phyloP scores from a whole-genome alignment of 2,329 filamentous ascomycete species.

The Fusarium neocosmosporiellum region DNA sequence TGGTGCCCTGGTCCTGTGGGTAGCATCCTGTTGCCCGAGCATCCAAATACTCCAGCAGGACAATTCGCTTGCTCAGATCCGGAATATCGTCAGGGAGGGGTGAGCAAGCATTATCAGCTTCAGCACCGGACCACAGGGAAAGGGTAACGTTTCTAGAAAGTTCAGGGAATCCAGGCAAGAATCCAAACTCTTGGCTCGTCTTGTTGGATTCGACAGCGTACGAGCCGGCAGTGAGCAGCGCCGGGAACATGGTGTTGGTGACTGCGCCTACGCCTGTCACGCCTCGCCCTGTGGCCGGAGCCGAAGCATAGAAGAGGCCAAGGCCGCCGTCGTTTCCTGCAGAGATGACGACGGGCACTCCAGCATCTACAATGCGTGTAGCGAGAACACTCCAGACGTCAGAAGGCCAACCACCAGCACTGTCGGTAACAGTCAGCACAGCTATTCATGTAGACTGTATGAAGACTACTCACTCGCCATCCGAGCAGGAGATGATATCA shows the following conservation, averaged over 20 bases:
- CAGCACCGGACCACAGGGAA: not conserved
- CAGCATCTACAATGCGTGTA: not conserved
- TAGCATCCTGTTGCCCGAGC: not conserved
- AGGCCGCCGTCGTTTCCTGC: not conserved
- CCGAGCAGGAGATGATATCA: conserved; percentile 58
- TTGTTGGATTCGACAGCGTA: not conserved
- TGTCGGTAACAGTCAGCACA: not conserved
- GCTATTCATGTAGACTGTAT: not conserved
- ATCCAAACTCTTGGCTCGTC: not conserved
- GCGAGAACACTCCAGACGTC: not conserved
- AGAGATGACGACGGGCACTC: conserved; percentile 1
- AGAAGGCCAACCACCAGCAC: not conserved
- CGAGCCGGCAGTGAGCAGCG: not conserved
- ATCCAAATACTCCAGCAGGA: not conserved
- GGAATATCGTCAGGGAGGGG: not conserved
- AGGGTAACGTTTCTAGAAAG: not conserved
- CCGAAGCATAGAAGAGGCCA: not conserved
- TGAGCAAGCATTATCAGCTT: not conserved
- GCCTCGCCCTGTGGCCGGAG: not conserved
- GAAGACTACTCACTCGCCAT: not conserved
- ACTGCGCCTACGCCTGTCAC: not conserved
- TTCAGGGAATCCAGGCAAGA: not conserved
- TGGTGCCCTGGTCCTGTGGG: not conserved
- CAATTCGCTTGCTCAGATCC: not conserved
- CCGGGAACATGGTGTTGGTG: not conserved